A percentile compares a stretch with the other conserved stretches of the same genome.
phyloP scores from a whole-genome alignment of 495 filamentous ascomycete genomes.

The Melanomma pulvis-pyrius region DNA sequence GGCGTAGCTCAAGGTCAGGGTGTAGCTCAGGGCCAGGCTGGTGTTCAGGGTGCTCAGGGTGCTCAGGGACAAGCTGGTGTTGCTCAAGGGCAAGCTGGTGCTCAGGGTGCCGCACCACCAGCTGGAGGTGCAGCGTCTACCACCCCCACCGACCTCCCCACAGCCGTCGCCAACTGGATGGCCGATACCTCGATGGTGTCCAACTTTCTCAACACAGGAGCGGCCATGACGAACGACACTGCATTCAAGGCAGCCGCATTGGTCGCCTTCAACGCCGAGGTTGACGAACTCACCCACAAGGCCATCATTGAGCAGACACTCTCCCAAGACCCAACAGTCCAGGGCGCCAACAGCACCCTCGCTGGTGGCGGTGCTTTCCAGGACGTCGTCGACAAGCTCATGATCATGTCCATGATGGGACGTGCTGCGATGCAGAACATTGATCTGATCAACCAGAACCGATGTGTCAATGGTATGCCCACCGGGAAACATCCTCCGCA shows the following conservation, averaged over 20 bases:
- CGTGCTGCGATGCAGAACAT: constrained; percentile 23
- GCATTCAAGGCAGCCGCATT: constrained; percentile 27
- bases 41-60: constrained; percentile 2
- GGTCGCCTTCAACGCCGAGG: constrained; percentile 35
- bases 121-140: background rate
- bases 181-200: constrained; percentile 33
- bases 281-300: constrained; percentile 35
- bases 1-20: constrained; percentile 1
- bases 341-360: constrained; percentile 32
- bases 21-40: background rate
- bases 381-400: constrained; percentile 36
- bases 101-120: constrained; percentile 11
- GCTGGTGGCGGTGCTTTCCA: constrained; percentile 30
- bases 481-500: background rate
- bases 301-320: constrained; percentile 24
- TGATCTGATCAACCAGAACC: constrained; percentile 34
- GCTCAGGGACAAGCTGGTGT: constrained; percentile 5
- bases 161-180: constrained; percentile 32
- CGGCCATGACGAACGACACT: constrained; percentile 14
- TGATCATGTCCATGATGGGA: constrained; percentile 31
- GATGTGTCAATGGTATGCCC: constrained; percentile 27
- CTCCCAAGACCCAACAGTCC: constrained; percentile 17
- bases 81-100: background rate
- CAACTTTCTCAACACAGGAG: constrained; percentile 32
- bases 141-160: constrained; percentile 14